Evolutionary conservation across 2,329 filamentous ascomycete species (phyloP), one percentile per base, ranked within the genome.

Genomic region (Lasiodiplodia citricola): DNA sequence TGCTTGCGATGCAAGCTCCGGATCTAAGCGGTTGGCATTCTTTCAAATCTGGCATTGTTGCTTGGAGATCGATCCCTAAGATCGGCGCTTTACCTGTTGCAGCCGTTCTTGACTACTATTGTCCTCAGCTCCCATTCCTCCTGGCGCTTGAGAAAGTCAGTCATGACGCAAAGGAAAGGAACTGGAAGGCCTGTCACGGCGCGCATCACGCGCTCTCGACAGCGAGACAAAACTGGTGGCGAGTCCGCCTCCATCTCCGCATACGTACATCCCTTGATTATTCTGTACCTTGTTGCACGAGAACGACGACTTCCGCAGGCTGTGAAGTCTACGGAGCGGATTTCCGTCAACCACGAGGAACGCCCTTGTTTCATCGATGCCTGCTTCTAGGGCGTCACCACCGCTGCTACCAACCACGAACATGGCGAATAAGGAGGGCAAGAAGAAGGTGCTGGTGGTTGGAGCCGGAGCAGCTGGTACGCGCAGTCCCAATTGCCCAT

Each of bases 391-490:
- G 35, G 57, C 38, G n/a, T 5, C 11, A 25, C 44, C 47, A 35
- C 51, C 67, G 38, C 51, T 65, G 38, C 67, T 68, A 14, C 67
- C 67, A 16, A 68, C 57, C 14, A 57, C 67, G 10, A 66, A 44
- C 57, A 65, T 68, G 66, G 35, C 35, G 38, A 50, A 25, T 23
- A 66, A 54, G 51, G 37, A 55, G 18, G 56, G 56, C n/a, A 78
- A 73, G 74, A 81, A 81, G 73, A 75, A 73, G 60, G 79, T 81
- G 64, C 70, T 81, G 8, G 74, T 81, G 62, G 79, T 81, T 18
- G 80, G 80, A 41, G 79, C 80, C 60, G 80, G 80, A 58, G 80
- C 80, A 68, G 79, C 79, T 67, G 79, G 80, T 80, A 74, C 50
- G 72, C 72, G 21, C 37, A 25, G 6, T 28, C 21, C 51, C 28